Conservation (phyloP, 176 grass and related monocot genomes). For the Oryza australiensis region DNA sequence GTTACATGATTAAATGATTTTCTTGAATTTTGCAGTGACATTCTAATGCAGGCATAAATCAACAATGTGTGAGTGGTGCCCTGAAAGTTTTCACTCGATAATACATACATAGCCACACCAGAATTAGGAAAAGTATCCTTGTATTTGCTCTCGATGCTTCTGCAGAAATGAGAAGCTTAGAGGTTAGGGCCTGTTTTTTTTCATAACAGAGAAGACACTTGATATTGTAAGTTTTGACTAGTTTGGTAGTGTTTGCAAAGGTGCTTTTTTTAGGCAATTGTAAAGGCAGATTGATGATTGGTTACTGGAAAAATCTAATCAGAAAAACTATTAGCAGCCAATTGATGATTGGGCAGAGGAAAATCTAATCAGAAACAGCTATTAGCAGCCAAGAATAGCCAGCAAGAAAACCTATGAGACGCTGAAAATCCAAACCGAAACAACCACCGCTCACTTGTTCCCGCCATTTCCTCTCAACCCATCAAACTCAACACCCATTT, state of each 20-base stretch:
- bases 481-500: not conserved
- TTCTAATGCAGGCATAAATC: not conserved
- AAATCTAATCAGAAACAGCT: not conserved
- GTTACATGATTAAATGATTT: not conserved
- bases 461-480: slow-evolving; percentile 40
- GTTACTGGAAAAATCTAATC: not conserved
- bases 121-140: not conserved
- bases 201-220: not conserved
- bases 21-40: not conserved
- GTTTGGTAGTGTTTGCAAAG: not conserved
- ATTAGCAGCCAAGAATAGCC: not conserved
- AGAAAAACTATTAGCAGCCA: too few relatives aligned
- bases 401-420: not conserved
- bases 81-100: not conserved
- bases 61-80: not conserved
- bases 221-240: not conserved
- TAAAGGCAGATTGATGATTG: not conserved
- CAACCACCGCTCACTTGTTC: not conserved
- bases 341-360: too few relatives aligned
- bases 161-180: not conserved
- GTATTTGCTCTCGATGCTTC: not conserved
- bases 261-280: too few relatives aligned
- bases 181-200: not conserved
- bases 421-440: not conserved
- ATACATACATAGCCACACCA: not conserved